Conservation (phyloP, 495 filamentous ascomycete species). For the Stereocaulon alpinum region DNA sequence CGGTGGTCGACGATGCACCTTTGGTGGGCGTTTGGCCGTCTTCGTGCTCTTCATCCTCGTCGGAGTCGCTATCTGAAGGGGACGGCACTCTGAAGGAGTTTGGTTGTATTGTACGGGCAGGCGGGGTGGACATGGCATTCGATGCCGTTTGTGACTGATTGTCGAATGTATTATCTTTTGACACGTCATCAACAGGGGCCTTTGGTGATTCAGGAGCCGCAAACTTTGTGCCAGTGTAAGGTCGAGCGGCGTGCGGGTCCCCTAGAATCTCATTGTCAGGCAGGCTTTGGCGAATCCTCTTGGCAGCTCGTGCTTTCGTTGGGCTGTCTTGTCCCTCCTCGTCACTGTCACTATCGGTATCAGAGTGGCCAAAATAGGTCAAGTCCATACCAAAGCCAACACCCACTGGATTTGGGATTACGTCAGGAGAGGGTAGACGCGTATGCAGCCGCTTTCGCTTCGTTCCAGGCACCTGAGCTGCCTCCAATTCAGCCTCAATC, state of each 20-base stretch:
- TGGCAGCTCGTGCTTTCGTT: neutral
- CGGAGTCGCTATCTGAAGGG: conserved; percentile 1
- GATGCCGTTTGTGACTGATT: neutral
- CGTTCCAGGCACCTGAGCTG: conserved; percentile 13
- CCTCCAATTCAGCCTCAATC: conserved; percentile 3
- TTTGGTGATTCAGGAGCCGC: neutral
- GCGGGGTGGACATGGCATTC: neutral
- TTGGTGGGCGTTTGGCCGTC: neutral
- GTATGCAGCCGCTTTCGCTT: conserved; percentile 29
- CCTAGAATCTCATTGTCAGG: neutral
- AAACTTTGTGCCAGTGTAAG: conserved; percentile 7
- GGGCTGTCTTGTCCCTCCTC: conserved; percentile 6
- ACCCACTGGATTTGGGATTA: conserved; percentile 36
- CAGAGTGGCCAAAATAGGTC: conserved; percentile 34
- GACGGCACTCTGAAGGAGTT: conserved; percentile 14
- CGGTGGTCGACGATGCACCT: neutral
- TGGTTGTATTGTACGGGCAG: neutral
- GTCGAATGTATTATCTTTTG: neutral
- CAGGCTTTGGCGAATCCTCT: conserved; percentile 5
- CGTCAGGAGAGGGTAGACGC: conserved; percentile 32
- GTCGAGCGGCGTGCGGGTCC: conserved; percentile 11
- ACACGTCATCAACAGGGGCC: neutral
- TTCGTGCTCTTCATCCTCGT: neutral
- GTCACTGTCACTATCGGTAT: conserved; percentile 22
- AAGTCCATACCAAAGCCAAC: conserved; percentile 37